A percentile compares a stretch with the other conserved stretches of the same genome.
Conservation (phyloP, 2,329 filamentous ascomycete genomes). For the Aspergillus transmontanensis region DNA sequence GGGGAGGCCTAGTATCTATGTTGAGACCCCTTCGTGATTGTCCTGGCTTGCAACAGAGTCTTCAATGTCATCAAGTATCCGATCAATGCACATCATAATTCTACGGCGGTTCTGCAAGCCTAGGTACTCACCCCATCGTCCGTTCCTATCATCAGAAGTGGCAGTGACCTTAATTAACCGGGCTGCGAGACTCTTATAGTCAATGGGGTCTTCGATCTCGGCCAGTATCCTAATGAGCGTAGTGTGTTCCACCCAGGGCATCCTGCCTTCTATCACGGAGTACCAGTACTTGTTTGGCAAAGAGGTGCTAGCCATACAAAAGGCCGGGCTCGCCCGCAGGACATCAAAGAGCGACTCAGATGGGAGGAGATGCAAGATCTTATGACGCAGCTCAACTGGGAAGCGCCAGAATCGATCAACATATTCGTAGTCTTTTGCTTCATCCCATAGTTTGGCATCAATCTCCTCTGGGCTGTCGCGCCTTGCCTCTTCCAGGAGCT, state of each 20-base stretch:
- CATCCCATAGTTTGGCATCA: background rate
- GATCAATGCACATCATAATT: background rate
- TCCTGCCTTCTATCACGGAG: background rate
- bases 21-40: background rate
- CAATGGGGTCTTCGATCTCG: background rate
- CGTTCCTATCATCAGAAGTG: background rate
- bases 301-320: background rate
- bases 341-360: background rate
- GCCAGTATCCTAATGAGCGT: background rate
- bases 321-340: constrained; percentile 1
- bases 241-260: background rate
- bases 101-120: background rate
- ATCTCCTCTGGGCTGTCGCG: background rate
- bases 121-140: background rate
- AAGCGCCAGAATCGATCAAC: constrained; percentile 4
- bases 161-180: background rate
- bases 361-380: constrained; percentile 7
- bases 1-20: background rate
- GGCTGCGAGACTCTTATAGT: background rate
- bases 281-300: constrained; percentile 6
- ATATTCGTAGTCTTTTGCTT: background rate
- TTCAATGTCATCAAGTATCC: background rate
- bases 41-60: background rate
- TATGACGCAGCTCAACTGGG: constrained; percentile 4
- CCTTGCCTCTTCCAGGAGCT: background rate